Evolutionary conservation across 192 early-diverging fungal species (phyloP), one percentile per base, ranked within the genome.

Genomic region (Globomyces pollinis-pini): DNA sequence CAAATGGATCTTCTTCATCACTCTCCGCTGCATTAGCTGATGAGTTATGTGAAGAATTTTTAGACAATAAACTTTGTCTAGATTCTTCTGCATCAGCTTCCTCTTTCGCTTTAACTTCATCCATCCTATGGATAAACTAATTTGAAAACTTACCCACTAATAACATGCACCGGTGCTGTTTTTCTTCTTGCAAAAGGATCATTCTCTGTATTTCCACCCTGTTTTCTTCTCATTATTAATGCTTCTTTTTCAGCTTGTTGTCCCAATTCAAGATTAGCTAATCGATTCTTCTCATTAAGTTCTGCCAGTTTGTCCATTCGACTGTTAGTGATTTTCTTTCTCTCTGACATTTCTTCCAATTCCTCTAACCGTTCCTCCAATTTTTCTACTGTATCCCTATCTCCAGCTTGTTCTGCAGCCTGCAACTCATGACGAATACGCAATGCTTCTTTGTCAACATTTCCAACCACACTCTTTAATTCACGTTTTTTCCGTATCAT

Each of bases 401-500:
- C 51, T 13, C 44, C 35, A 16, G 26, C 47, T 11, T 47, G 24
- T 31, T 28, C n/a, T 3, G 66, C 66, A 0, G 45, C 57, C 12
- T 68, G 54, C 4, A 60, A 34, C 18, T 41, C n/a, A 18, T 39
- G 36, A 23, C 24, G 11, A 3, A 68, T 28, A 6, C 34, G 21
- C 34, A 62, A 35, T 16, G 53, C 44, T 42, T 66, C 63, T 6
- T 34, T 6, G 5, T 30, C 47, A 38, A 41, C 33, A 29, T 68
- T 68, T 20, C 36, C 38, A 11, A 60, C 45, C 13, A 41, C 38
- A 1, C 32, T 24, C 23, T 39, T 47, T 20, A 59, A 23, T 39
- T 29, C 35, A 23, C 45, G 16, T 20, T 67, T 67, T 66, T 59
- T 49, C 20, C 30, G 34, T 21, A 67, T 30, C 64, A 68, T 68